phyloP scores from a whole-genome alignment of 2,329 filamentous ascomycete species.

The Talaromyces sp. region DNA sequence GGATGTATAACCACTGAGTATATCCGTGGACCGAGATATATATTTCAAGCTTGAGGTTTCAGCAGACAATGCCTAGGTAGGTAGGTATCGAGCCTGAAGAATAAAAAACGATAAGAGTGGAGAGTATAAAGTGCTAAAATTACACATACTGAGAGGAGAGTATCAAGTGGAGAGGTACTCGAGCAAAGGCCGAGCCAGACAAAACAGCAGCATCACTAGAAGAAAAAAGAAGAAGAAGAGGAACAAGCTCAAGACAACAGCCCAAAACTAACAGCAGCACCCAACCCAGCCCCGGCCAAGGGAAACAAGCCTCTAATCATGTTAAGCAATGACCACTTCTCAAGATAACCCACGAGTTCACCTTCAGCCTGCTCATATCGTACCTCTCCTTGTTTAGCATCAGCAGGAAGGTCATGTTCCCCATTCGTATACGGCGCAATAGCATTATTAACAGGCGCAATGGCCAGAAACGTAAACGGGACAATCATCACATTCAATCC shows the following conservation, averaged over 20 bases:
- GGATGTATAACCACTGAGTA: no score
- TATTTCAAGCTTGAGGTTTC: no score
- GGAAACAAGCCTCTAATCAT: slow-evolving; percentile 22
- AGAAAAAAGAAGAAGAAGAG: not conserved
- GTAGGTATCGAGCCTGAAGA: no score
- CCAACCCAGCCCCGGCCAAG: slow-evolving; percentile 22
- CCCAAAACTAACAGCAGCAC: slow-evolving; percentile 16
- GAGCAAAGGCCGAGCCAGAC: not conserved
- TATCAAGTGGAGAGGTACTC: not conserved
- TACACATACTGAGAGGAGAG: not conserved
- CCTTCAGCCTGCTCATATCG: slow-evolving; percentile 20
- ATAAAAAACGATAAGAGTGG: no score
- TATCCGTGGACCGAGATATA: not conserved
- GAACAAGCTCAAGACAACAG: slow-evolving; percentile 2
- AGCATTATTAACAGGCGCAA: slow-evolving; percentile 26
- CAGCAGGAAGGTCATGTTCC: slow-evolving; percentile 4
- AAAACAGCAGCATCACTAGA: not conserved
- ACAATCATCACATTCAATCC: slow-evolving; percentile 28
- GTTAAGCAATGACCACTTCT: slow-evolving; percentile 23
- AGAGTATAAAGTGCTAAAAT: no score
- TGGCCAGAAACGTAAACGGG: slow-evolving; percentile 29
- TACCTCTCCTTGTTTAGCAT: slow-evolving; percentile 17
- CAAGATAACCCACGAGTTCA: slow-evolving; percentile 18
- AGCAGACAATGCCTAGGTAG: no score
- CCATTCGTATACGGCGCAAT: slow-evolving; percentile 22